Evolutionary conservation across 129 eudicot species (phyloP).

Genomic region (Tagetes erecta): DNA sequence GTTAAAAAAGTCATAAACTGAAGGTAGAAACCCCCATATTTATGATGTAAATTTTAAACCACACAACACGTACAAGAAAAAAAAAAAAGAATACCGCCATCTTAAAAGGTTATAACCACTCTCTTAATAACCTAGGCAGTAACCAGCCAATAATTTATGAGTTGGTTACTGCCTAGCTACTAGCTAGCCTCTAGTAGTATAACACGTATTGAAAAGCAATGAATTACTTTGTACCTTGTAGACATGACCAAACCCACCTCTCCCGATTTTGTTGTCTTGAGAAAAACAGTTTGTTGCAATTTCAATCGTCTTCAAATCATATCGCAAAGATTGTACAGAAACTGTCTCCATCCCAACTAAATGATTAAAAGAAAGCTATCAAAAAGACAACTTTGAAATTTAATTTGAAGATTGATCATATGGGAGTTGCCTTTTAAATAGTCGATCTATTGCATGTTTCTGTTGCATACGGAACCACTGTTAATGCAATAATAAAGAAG

Average conservation of each 20-base stretch:
- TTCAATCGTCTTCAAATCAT: constrained; percentile 36
- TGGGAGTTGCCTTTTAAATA: too few species aligned
- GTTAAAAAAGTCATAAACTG: not conserved
- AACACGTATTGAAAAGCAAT: not conserved
- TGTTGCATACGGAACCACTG: not conserved
- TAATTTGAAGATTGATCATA: not conserved
- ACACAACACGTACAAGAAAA: not conserved
- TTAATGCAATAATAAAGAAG: too few species aligned
- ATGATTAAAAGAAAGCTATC: constrained; percentile 1
- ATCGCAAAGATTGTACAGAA: constrained; percentile 35
- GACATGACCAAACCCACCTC: constrained; percentile 48
- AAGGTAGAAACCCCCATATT: not conserved
- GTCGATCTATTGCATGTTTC: not conserved
- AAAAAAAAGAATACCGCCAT: not conserved
- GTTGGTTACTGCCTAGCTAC: too few species aligned
- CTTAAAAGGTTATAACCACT: not conserved
- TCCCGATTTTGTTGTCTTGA: constrained; percentile 33
- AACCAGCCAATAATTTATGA: not conserved
- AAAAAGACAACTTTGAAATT: not conserved
- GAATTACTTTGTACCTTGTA: constrained; percentile 36
- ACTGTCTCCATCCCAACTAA: constrained; percentile 28
- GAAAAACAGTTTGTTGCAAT: constrained; percentile 40
- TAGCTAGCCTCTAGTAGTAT: not conserved
- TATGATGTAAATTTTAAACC: not conserved
- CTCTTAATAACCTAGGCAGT: not conserved